Conservation (phyloP, 2,329 filamentous ascomycete species). For the Sporothrix schenckii region DNA sequence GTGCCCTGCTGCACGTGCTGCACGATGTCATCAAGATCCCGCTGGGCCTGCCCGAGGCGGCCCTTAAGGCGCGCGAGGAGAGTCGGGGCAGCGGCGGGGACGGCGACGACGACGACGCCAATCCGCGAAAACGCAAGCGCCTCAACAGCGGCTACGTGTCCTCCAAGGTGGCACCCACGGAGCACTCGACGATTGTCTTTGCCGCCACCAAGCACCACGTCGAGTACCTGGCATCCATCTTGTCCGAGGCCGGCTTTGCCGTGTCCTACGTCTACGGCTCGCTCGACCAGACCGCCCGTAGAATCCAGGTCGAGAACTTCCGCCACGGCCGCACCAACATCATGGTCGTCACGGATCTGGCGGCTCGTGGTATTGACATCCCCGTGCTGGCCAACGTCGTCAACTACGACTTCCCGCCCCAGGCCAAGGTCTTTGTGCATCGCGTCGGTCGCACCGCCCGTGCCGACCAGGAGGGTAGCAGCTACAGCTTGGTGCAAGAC, state of each 20-base stretch:
- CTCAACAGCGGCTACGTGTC: slow-evolving; percentile 54
- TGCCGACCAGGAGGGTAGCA: slow-evolving; percentile 91
- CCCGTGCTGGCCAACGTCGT: slow-evolving; percentile 94
- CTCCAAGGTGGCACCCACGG: slow-evolving; percentile 71
- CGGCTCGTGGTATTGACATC: slow-evolving; percentile 96
- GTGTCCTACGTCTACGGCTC: slow-evolving; percentile 95
- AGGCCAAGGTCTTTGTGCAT: slow-evolving; percentile 96
- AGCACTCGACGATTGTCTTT: slow-evolving; percentile 93
- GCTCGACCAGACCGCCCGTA: slow-evolving; percentile 89
- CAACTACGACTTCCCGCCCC: slow-evolving; percentile 97
- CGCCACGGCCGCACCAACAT: slow-evolving; percentile 82
- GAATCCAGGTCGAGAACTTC: slow-evolving; percentile 90
- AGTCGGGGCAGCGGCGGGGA: not conserved
- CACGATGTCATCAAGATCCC: slow-evolving; percentile 94
- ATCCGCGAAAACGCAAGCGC: slow-evolving; percentile 76
- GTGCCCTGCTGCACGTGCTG: slow-evolving; percentile 82
- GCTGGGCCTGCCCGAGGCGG: slow-evolving; percentile 60
- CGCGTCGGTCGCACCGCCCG: slow-evolving; percentile 93
- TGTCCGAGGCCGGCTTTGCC: slow-evolving; percentile 80
- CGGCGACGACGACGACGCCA: slow-evolving; percentile 42
- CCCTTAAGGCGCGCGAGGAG: slow-evolving; percentile 49
- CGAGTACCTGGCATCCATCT: slow-evolving; percentile 82
- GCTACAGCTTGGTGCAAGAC: slow-evolving; percentile 87
- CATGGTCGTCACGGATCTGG: slow-evolving; percentile 93
- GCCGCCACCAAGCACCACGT: slow-evolving; percentile 96